A percentile compares a stretch with the other conserved stretches of the same genome.
These are phyloP conservation scores for Auxenochlorella pyrenoidosa DNA, from an alignment of 139 green algal species.

Conservation along the genomic window DNA sequence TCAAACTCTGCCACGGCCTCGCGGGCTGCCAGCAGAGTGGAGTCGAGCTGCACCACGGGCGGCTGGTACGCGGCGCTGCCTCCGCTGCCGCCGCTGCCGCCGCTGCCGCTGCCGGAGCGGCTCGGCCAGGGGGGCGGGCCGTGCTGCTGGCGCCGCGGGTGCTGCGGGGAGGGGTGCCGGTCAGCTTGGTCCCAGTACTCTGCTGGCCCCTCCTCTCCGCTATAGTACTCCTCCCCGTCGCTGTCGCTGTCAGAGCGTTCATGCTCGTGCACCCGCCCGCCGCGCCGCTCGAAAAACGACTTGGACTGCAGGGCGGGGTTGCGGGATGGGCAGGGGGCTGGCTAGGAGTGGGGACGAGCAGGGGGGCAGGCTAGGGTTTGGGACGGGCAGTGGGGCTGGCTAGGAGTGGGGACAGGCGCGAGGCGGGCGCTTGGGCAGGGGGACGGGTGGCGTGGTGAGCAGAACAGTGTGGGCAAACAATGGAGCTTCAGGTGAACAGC, in stretches of 20 bases:
- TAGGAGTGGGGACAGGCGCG: too few species aligned
- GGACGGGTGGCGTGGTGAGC: too few species aligned
- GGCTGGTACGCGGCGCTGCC: neutral
- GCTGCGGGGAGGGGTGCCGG: neutral
- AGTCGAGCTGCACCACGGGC: neutral
- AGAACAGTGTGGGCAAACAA: too few species aligned
- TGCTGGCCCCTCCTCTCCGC: neutral
- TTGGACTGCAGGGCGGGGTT: constrained; percentile 12
- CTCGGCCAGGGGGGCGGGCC: neutral
- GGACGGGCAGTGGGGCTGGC: neutral
- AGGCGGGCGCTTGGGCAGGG: too few species aligned
- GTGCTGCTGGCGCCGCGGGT: neutral
- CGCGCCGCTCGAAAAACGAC: constrained; percentile 18
- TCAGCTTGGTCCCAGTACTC: neutral
- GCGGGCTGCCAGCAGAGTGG: neutral
- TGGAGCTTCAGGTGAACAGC: too few species aligned
- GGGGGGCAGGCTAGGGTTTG: too few species aligned
- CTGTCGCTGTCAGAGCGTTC: neutral
- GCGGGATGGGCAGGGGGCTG: too few species aligned
- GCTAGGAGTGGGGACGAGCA: neutral
- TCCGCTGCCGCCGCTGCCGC: too few species aligned
- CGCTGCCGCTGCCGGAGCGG: too few species aligned
- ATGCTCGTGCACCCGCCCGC: neutral
- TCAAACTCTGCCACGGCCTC: constrained; percentile 2
- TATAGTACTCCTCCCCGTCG: neutral